phyloP scores from a whole-genome alignment of 106 monocot species.

The Xerophyta viscosa region DNA sequence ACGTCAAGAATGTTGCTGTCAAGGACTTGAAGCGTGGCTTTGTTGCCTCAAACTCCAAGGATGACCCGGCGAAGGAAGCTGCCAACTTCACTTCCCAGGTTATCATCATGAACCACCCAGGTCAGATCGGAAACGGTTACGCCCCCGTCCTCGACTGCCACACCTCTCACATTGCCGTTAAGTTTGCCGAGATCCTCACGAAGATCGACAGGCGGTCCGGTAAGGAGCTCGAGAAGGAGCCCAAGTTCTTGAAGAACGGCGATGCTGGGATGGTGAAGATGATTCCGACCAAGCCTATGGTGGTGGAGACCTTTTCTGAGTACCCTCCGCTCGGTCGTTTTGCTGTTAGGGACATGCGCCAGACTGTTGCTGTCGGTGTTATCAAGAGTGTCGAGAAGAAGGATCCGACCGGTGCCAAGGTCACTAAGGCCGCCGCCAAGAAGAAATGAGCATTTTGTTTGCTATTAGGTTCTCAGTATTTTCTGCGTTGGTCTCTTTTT shows the following conservation, averaged over 20 bases:
- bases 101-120: slow-evolving; percentile 19
- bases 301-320: slow-evolving; percentile 15
- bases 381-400: slow-evolving; percentile 19
- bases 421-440: slow-evolving; percentile 17
- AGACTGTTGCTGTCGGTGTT: slow-evolving; percentile 17
- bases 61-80: slow-evolving; percentile 13
- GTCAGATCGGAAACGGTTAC: slow-evolving; percentile 15
- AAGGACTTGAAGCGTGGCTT: slow-evolving; percentile 16
- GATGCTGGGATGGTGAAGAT: slow-evolving; percentile 15
- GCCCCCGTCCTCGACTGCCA: slow-evolving; percentile 16
- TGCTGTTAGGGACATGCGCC: slow-evolving; percentile 14
- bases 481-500: no score
- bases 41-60: slow-evolving; percentile 14
- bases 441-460: slow-evolving; percentile 11
- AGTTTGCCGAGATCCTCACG: slow-evolving; percentile 16
- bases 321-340: slow-evolving; percentile 12
- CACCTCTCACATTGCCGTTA: slow-evolving; percentile 14
- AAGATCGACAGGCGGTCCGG: slow-evolving; percentile 18
- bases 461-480: no score
- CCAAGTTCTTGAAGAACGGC: slow-evolving; percentile 17
- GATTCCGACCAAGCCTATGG: slow-evolving; percentile 17
- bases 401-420: slow-evolving; percentile 16
- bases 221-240: slow-evolving; percentile 18
- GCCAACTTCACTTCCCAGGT: slow-evolving; percentile 19
- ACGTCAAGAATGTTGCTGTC: slow-evolving; percentile 13